Evolutionary conservation across 306 rosid genomes (phyloP).

Genomic region (Pterocarpus macrocarpus): DNA sequence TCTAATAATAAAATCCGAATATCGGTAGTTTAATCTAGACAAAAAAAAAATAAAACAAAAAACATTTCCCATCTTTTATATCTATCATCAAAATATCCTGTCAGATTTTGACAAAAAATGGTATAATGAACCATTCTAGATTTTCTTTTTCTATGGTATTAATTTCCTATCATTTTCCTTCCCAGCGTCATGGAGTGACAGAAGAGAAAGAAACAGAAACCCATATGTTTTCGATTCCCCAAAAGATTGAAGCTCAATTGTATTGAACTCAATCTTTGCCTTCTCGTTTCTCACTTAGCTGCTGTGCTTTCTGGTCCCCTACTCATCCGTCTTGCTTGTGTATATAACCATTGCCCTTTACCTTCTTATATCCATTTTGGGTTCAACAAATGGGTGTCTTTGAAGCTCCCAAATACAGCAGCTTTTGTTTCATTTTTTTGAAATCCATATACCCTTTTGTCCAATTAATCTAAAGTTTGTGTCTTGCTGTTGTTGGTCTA

Average conservation of each 20-base stretch:
- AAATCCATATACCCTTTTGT: conserved; percentile 44
- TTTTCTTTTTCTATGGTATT: too few species aligned
- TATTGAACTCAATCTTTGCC: too few species aligned
- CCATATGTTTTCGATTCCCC: not conserved
- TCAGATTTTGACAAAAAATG: not conserved
- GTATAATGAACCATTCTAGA: not conserved
- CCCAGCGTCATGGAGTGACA: not conserved
- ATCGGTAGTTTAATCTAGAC: too few species aligned
- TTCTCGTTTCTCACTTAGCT: too few species aligned
- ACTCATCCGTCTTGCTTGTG: too few species aligned
- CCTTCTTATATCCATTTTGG: not conserved
- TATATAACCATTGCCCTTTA: not conserved
- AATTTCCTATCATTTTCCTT: too few species aligned
- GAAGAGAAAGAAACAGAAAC: not conserved
- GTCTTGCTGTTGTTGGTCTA: conserved; percentile 2
- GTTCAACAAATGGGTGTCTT: conserved; percentile 34
- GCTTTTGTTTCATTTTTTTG: conserved; percentile 38
- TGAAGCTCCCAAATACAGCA: not conserved
- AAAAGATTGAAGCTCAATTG: too few species aligned
- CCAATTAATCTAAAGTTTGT: conserved; percentile 15
- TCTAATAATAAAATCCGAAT: too few species aligned
- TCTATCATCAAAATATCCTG: too few species aligned
- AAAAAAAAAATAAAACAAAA: too few species aligned
- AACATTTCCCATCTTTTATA: too few species aligned
- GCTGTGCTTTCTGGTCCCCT: too few species aligned